Base-by-base conservation (phyloP, 2,329 filamentous ascomycete genomes). In the Periconia digitata region DNA sequence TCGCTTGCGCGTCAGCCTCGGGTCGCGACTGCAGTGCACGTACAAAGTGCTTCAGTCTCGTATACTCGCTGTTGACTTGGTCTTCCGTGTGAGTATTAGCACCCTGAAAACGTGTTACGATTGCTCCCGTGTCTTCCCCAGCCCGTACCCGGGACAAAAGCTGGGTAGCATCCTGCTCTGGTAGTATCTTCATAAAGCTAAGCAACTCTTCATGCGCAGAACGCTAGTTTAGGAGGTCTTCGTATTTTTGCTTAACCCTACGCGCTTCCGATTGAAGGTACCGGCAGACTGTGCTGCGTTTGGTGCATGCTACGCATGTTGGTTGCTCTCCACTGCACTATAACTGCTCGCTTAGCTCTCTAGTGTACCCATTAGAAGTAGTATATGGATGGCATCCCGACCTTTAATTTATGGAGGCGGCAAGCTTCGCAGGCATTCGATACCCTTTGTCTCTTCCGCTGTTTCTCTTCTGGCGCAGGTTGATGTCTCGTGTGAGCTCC, bases 111-210 rank as follows among this genome's bases (percentile, higher is more conserved):
- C 58, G 55, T 18, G 32, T 39, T 2, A 58, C 29, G 10, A 62
- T 37, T 12, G 46, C 40, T 36, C 47, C 44, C 16, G 46, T 40
- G 27, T 60, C 44, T 34, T 43, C 51, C 6, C 59, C 56, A 15
- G 50, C 20, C 32, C 59, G 40, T 22, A 62, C 46, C 16, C 46
- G 53, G 12, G 35, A 49, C 15, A 62, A 48, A 40, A 60, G 24
- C 5, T 45, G 36, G 20, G 18, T 23, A n/a, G 55, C 46, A 37
- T 58, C 53, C 27, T 35, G 38, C 27, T 58, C 56, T 1, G 53
- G 41, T 29, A 51, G 23, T 21, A 15, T 50, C 38, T 44, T 46
- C 20, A 59, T 3, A 15, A 54, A 29, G 5, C 50, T 41, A 36
- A 52, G 43, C 8, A 59, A 23, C 35, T 58, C 52, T 40, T 55